Evolutionary conservation across 345 rosid species (phyloP).

Genomic region (Litchi chinensis): DNA sequence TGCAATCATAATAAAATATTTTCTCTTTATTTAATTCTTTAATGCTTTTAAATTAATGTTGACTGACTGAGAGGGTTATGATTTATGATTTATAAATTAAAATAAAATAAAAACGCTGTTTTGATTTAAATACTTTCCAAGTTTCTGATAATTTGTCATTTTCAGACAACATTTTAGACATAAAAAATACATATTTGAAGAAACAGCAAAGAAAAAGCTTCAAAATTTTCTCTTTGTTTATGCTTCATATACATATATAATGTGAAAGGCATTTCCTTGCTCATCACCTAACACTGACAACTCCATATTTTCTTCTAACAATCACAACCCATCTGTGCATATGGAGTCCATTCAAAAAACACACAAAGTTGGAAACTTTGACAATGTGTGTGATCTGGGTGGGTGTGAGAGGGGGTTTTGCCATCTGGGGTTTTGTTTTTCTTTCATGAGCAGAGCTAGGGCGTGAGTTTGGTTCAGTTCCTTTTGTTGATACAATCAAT

Average conservation of each 20-base stretch:
- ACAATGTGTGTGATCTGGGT: constrained; percentile 32
- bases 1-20: constrained; percentile 27
- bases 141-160: constrained; percentile 45
- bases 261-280: constrained; percentile 42
- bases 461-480: constrained; percentile 19
- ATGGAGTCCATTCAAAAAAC: constrained; percentile 38
- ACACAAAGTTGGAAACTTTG: constrained; percentile 24
- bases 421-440: constrained; percentile 16
- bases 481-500: constrained; percentile 4
- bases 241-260: constrained; percentile 29
- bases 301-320: constrained; percentile 39
- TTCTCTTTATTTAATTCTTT: constrained; percentile 1
- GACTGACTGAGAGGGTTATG: background rate
- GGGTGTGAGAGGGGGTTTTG: constrained; percentile 13
- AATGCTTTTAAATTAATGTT: constrained; percentile 7
- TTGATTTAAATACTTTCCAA: background rate
- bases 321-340: constrained; percentile 24
- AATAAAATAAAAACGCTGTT: background rate
- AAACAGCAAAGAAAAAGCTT: constrained; percentile 44
- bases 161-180: constrained; percentile 19
- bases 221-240: constrained; percentile 23
- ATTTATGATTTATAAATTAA: background rate
- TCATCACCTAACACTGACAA: constrained; percentile 61
- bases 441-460: constrained; percentile 12
- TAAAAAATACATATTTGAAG: constrained; percentile 15